These are phyloP conservation scores for Volvox africanus DNA, from an alignment of 139 green algal species.

Conservation along the genomic window DNA sequence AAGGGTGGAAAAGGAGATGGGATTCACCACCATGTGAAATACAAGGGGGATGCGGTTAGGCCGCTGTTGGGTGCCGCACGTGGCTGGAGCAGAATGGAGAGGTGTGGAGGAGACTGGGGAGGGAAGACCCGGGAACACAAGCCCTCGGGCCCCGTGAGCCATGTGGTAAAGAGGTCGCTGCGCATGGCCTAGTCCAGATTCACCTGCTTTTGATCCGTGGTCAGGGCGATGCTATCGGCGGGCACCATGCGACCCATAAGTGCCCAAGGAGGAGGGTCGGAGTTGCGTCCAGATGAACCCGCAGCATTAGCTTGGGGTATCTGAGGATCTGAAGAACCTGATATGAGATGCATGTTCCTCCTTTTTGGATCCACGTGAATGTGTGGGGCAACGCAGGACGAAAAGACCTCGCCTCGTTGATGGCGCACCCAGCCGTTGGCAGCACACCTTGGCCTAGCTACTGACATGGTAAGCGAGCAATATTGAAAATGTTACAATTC, in stretches of 20 bases:
- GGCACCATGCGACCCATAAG: conserved; percentile 34
- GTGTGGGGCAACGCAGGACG: no score
- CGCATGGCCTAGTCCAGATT: no score
- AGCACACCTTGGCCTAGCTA: no score
- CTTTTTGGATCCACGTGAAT: no score
- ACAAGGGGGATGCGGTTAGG: background rate
- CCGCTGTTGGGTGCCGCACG: background rate
- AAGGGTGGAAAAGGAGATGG: no score
- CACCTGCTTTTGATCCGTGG: conserved; percentile 28
- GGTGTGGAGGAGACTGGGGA: background rate
- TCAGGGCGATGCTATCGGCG: conserved; percentile 5
- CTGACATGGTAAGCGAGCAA: no score
- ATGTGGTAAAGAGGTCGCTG: background rate
- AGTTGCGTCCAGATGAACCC: background rate
- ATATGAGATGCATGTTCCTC: background rate
- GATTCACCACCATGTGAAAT: no score
- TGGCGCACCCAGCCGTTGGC: no score
- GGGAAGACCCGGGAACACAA: no score
- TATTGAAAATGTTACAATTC: no score
- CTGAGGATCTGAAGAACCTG: background rate
- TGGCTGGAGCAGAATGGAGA: background rate
- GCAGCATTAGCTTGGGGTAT: background rate
- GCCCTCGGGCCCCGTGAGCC: background rate
- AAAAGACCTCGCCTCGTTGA: no score
- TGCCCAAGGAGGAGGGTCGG: background rate